Percentiles rank a stretch among this genome's conserved stretches.
Conservation (phyloP, 2,329 filamentous ascomycete genomes). For the Coleophoma cylindrospora region DNA sequence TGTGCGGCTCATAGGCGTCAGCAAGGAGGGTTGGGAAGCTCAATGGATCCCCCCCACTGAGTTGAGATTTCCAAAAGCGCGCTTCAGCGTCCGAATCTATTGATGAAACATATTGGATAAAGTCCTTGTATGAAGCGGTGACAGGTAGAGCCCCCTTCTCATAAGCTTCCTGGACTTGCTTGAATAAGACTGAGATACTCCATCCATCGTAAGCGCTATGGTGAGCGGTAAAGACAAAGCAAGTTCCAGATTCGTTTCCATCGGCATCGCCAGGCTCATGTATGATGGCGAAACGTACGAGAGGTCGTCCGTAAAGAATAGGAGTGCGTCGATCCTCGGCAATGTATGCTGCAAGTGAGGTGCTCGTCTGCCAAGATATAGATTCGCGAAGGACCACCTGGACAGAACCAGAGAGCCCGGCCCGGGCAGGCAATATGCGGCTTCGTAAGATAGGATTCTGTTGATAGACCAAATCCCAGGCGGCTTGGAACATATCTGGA, state of each 20-base stretch:
- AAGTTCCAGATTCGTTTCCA: too few relatives aligned
- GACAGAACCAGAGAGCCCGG: not conserved
- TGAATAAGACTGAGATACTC: slow-evolving; percentile 25
- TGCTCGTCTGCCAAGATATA: not conserved
- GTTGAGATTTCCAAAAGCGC: slow-evolving; percentile 4
- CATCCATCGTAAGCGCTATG: slow-evolving; percentile 48
- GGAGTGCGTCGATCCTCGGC: not conserved
- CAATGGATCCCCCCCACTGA: not conserved
- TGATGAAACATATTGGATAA: slow-evolving; percentile 37
- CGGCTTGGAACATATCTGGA: slow-evolving; percentile 11
- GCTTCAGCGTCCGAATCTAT: slow-evolving; percentile 11
- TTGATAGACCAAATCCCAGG: slow-evolving; percentile 15
- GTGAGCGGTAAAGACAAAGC: slow-evolving; percentile 43
- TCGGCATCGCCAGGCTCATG: too few relatives aligned
- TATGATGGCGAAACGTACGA: too few relatives aligned
- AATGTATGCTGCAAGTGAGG: not conserved
- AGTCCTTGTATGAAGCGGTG: slow-evolving; percentile 12
- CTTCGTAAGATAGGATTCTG: not conserved
- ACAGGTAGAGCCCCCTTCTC: not conserved
- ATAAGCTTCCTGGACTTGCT: slow-evolving; percentile 3
- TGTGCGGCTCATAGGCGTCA: too few relatives aligned
- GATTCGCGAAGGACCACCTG: not conserved
- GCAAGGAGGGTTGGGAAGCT: slow-evolving; percentile 5
- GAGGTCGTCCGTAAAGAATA: not conserved
- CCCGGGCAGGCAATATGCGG: not conserved